phyloP scores from a whole-genome alignment of 2,329 filamentous ascomycete genomes.

The Amesomyces nigricolor region DNA sequence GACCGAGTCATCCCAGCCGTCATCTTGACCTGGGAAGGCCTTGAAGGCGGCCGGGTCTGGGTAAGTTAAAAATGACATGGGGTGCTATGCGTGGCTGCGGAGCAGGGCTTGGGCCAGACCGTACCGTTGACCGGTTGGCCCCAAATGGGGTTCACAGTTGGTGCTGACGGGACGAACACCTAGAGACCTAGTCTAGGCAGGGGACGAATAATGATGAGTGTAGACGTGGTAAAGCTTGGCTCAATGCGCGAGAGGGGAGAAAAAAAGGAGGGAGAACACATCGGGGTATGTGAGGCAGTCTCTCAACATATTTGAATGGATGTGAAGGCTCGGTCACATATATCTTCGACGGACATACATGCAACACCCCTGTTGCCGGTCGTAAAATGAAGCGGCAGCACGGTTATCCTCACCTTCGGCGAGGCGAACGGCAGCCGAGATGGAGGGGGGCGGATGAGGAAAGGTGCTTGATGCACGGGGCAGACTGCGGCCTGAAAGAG shows the following conservation, averaged over 20 bases:
- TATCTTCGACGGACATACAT: not conserved
- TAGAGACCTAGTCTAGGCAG: no score
- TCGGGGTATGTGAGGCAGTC: not conserved
- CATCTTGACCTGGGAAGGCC: not conserved
- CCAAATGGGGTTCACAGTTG: not conserved
- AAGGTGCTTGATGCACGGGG: not conserved
- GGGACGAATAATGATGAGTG: no score
- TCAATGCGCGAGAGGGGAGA: not conserved
- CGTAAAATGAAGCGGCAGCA: constrained; percentile 19
- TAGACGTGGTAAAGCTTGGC: no score
- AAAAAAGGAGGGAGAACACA: not conserved
- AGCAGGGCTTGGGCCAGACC: not conserved
- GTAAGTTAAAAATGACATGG: not conserved
- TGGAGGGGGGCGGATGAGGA: constrained; percentile 5
- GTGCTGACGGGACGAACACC: no score
- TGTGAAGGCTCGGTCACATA: not conserved
- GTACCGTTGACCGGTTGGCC: constrained; percentile 14
- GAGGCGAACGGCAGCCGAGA: constrained; percentile 12
- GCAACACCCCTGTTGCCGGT: not conserved
- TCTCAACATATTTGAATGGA: not conserved
- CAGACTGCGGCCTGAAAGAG: not conserved
- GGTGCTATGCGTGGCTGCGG: not conserved
- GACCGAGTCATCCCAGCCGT: not conserved
- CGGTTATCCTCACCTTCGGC: constrained; percentile 17
- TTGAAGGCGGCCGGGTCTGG: not conserved